A percentile compares a stretch with the other conserved stretches of the same genome.
phyloP scores from a whole-genome alignment of 768 basidiomycete species.

The Leccinum incarnatum region DNA sequence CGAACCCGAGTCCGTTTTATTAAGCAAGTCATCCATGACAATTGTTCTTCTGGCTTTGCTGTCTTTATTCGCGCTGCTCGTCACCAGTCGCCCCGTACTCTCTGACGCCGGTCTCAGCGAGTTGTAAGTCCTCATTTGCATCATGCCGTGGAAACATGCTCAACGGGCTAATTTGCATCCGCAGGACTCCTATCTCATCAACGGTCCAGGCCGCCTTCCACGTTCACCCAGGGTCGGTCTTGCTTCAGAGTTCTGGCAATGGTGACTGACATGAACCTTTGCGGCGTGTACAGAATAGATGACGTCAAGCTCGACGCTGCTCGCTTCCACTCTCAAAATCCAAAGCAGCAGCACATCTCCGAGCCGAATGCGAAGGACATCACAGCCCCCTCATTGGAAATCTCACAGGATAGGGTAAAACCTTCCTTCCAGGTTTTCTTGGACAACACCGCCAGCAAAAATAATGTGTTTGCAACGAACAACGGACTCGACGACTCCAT shows the following conservation, averaged over 20 bases:
- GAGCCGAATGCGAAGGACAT: slow-evolving; percentile 26
- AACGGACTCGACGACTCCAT: background rate
- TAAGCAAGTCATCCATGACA: slow-evolving; percentile 30
- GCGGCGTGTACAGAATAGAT: slow-evolving; percentile 19
- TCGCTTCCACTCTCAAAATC: slow-evolving; percentile 31
- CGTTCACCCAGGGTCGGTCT: slow-evolving; percentile 36
- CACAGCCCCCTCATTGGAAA: slow-evolving; percentile 30
- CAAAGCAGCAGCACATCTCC: slow-evolving; percentile 32
- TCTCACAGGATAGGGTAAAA: slow-evolving; percentile 3
- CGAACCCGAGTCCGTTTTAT: background rate
- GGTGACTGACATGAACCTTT: slow-evolving; percentile 12
- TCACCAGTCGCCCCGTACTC: slow-evolving; percentile 39
- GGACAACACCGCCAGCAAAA: slow-evolving; percentile 22
- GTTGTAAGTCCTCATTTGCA: slow-evolving; percentile 26
- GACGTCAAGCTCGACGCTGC: slow-evolving; percentile 18
- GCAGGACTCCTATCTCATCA: slow-evolving; percentile 11
- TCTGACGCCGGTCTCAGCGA: slow-evolving; percentile 23
- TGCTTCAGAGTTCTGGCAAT: slow-evolving; percentile 7
- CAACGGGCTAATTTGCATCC: slow-evolving; percentile 10
- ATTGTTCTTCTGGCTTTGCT: slow-evolving; percentile 38
- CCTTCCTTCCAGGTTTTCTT: slow-evolving; percentile 21
- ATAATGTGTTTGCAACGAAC: slow-evolving; percentile 22
- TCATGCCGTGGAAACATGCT: slow-evolving; percentile 13
- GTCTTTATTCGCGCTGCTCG: slow-evolving; percentile 44
- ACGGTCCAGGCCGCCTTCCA: slow-evolving; percentile 36